These are phyloP conservation scores for Pyrenophora tritici-repentis DNA, from an alignment of 2,329 filamentous ascomycete genomes.

Conservation along the genomic window DNA sequence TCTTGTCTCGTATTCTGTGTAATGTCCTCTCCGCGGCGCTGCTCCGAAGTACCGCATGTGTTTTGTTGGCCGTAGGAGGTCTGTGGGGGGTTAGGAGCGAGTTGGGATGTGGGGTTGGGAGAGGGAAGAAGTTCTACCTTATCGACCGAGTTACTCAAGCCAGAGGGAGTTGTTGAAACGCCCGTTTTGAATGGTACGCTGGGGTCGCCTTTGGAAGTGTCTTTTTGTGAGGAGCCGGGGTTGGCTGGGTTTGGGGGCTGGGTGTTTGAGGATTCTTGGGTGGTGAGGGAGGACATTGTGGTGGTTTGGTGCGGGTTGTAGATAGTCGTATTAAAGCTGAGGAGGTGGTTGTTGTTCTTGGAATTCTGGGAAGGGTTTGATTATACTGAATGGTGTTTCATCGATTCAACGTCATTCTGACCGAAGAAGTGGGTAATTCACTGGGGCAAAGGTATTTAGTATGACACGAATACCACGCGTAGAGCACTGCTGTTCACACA, in stretches of 20 bases:
- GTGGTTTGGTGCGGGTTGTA: too few relatives aligned
- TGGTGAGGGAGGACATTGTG: constrained; percentile 19
- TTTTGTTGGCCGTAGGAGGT: constrained; percentile 11
- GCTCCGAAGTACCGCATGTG: constrained; percentile 14
- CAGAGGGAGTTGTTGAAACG: constrained; percentile 1
- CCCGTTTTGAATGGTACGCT: constrained; percentile 13
- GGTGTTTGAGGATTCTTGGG: constrained; percentile 19
- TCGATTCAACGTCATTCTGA: too few relatives aligned
- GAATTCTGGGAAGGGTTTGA: too few relatives aligned
- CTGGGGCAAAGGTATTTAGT: too few relatives aligned
- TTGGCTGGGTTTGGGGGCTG: constrained; percentile 20
- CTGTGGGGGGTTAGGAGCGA: not conserved
- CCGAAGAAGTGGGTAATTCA: too few relatives aligned
- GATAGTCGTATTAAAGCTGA: too few relatives aligned
- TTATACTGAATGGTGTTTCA: too few relatives aligned
- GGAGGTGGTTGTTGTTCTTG: too few relatives aligned
- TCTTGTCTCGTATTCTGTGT: constrained; percentile 10
- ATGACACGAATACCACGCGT: too few relatives aligned
- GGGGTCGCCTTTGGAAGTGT: constrained; percentile 8
- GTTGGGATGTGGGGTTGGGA: not conserved
- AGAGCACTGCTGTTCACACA: too few relatives aligned
- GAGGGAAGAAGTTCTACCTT: constrained; percentile 5
- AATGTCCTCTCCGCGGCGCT: constrained; percentile 14
- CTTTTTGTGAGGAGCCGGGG: constrained; percentile 6
- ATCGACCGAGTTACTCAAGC: constrained; percentile 8